Conservation (phyloP, 2,329 filamentous ascomycete species). For the Hypoxylon sp. region DNA sequence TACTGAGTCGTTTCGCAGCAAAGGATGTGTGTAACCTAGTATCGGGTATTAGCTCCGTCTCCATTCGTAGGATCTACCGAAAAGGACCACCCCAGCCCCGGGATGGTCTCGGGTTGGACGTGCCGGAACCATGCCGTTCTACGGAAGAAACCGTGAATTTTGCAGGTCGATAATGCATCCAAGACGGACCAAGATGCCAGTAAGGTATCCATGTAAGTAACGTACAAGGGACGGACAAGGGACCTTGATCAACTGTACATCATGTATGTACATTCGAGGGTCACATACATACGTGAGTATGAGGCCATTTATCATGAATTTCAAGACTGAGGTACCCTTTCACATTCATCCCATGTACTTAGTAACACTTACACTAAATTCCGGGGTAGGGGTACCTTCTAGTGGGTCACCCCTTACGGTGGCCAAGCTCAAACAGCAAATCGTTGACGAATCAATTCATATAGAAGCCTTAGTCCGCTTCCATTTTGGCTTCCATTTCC, state of each 20-base stretch:
- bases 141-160: conserved; percentile 44
- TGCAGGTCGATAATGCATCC: conserved; percentile 16
- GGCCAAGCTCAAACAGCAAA: conserved; percentile 17
- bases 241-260: background rate
- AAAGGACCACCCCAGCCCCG: conserved; percentile 1
- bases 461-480: conserved; percentile 16
- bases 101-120: conserved; percentile 22
- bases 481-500: conserved; percentile 34
- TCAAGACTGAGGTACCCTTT: background rate
- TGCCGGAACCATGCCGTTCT: conserved; percentile 41
- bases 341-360: conserved; percentile 1
- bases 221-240: background rate
- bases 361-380: conserved; percentile 34
- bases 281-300: conserved; percentile 12
- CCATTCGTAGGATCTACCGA: conserved; percentile 21
- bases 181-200: conserved; percentile 1
- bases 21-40: conserved; percentile 8
- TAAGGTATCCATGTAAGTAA: conserved; percentile 1
- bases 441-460: conserved; percentile 45
- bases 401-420: conserved; percentile 34
- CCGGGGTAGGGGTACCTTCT: conserved; percentile 34
- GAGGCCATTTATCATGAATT: conserved; percentile 4
- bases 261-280: conserved; percentile 1
- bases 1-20: conserved; percentile 3
- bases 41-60: background rate